Evolutionary conservation across 192 early-diverging fungal species (phyloP), one percentile per base, ranked within the genome.

Genomic region (Backusella psychrophila): DNA sequence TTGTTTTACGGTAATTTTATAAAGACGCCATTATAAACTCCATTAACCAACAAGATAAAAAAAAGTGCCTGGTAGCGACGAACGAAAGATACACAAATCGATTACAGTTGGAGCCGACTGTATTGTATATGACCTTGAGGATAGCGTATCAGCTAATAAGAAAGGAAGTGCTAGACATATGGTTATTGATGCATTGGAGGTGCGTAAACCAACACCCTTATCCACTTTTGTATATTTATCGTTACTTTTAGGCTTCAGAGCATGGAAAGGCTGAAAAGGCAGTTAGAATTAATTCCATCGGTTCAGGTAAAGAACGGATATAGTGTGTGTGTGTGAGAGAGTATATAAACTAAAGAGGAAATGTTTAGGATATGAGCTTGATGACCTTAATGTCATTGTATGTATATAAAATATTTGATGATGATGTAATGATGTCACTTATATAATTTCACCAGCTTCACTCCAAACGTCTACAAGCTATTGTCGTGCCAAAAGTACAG

Each of bases 61-160:
- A 41, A 75, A 52, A 90, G 93, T 95, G 19, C 93, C 94, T 23
- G 92, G 91, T 77, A 96, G 95, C 81, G 96, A 97, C 56, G 93
- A 94, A 71, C 90, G 95, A 77, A 97, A 97, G 76, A 85, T 98
- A 31, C 87, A 88, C 66, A 94, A 91, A 38, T 96, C 96, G 9
- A 82, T 93, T 7, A 81, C 84, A 5, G 76, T 91, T 3, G 69
- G 56, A 7, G 94, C 92, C 2, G 97, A 98, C 82, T 93, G 91
- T 77, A 82, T 97, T 23, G 93, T 96, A 39, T 96, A 95, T 75
- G 97, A 98, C 77, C 86, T 98, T 3, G 97, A 98, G 75, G 97
- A 98, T 81, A 91, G 94, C 21, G 97, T 98, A 1, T 85, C 94
- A 0, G 65, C 89, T 15, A 94, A 91, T 81, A 89, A 92, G 71